phyloP scores from a whole-genome alignment of 805 yeast species.

The Pichia nakasei region DNA sequence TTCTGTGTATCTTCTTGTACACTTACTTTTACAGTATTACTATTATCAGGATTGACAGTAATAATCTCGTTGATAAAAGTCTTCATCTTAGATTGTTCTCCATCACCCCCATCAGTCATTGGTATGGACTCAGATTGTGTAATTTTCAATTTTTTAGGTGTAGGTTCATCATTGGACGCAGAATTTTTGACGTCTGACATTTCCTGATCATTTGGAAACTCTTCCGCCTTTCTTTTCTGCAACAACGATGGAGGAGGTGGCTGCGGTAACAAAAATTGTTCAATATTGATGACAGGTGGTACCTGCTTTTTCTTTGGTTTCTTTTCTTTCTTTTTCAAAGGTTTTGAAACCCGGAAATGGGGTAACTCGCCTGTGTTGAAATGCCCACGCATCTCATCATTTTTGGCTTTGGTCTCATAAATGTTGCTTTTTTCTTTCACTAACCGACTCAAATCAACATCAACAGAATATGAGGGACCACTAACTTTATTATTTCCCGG shows the following conservation, averaged over 20 bases:
- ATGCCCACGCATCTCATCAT: neutral
- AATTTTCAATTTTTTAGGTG: neutral
- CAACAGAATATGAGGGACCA: slow-evolving; percentile 18
- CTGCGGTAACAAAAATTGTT: slow-evolving; percentile 14
- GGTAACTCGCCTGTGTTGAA: neutral
- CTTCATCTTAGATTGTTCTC: neutral
- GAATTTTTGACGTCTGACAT: neutral
- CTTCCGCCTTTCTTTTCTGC: slow-evolving; percentile 11
- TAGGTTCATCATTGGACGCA: neutral
- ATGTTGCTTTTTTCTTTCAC: neutral
- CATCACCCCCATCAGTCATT: no score
- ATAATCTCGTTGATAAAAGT: neutral
- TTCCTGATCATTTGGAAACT: no score
- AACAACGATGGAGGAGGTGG: slow-evolving; percentile 12
- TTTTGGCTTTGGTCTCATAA: neutral
- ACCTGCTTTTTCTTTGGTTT: slow-evolving; percentile 1
- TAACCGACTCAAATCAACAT: slow-evolving; percentile 13
- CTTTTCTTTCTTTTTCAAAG: neutral
- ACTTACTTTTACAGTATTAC: neutral
- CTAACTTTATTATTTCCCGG: slow-evolving; percentile 1
- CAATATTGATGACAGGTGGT: slow-evolving; percentile 8
- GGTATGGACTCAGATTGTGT: no score
- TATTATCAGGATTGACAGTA: neutral
- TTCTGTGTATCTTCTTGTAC: neutral
- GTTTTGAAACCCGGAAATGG: neutral